Percentiles rank a stretch among this genome's conserved stretches.
Conservation (phyloP, 2,329 filamentous ascomycete genomes). For the Metarhizium robertsii region DNA sequence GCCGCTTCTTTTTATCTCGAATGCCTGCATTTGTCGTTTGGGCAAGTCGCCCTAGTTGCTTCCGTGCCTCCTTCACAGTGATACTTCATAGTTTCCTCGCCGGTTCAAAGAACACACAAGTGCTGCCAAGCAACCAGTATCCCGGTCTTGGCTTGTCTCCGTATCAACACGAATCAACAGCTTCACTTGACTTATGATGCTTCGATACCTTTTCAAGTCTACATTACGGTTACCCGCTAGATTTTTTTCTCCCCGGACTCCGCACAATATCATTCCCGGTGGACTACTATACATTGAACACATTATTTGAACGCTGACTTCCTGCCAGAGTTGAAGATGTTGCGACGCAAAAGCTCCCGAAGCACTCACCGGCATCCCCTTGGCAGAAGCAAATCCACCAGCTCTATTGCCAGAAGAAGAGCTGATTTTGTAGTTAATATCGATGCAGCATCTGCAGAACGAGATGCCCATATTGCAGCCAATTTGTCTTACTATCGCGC, state of each 20-base stretch:
- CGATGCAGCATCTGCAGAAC: conserved; percentile 37
- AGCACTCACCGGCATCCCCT: conserved; percentile 31
- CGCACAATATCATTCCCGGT: background rate
- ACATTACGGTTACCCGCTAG: background rate
- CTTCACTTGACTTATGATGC: background rate
- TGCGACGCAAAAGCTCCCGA: conserved; percentile 38
- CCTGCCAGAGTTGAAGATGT: conserved; percentile 27
- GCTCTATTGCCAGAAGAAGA: conserved; percentile 30
- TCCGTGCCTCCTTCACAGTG: background rate
- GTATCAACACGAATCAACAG: background rate
- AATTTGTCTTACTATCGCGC: conserved; percentile 48
- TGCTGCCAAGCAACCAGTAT: background rate
- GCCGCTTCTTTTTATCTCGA: too few relatives aligned
- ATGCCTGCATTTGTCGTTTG: background rate
- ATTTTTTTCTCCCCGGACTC: background rate
- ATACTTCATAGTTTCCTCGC: background rate
- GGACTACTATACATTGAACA: background rate
- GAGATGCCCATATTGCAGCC: conserved; percentile 55
- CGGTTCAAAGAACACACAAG: background rate
- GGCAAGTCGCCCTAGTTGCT: background rate
- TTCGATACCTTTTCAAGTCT: background rate
- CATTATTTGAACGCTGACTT: background rate
- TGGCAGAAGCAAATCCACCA: conserved; percentile 44
- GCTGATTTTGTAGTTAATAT: conserved; percentile 37
- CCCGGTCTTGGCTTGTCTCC: background rate